phyloP scores from a whole-genome alignment of 2,329 filamentous ascomycete genomes.

The Cladophialophora chaetospira region DNA sequence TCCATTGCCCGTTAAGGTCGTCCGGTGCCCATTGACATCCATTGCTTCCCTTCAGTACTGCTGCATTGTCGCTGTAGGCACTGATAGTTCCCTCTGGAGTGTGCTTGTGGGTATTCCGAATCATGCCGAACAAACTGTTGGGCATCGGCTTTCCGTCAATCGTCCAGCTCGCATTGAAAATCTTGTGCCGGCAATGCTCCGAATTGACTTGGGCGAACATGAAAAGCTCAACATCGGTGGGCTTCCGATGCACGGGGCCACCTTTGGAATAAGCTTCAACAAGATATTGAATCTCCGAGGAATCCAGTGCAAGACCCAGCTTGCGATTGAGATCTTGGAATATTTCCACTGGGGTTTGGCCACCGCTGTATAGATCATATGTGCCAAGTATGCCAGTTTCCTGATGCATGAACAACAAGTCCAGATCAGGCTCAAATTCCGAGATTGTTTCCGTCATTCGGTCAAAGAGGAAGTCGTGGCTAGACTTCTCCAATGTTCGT shows the following conservation, averaged over 20 bases:
- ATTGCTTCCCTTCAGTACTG: constrained; percentile 75
- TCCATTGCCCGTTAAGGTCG: constrained; percentile 83
- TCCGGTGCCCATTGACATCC: constrained; percentile 86
- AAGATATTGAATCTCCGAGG: constrained; percentile 88
- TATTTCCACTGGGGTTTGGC: constrained; percentile 66
- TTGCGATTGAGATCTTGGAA: constrained; percentile 81
- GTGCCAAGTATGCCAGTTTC: constrained; percentile 67
- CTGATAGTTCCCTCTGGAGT: constrained; percentile 81
- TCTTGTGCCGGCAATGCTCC: constrained; percentile 85
- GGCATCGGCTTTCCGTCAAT: constrained; percentile 83
- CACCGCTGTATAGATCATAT: constrained; percentile 70
- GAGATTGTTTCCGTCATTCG: constrained; percentile 91
- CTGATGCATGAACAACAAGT: constrained; percentile 76
- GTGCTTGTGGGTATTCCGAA: constrained; percentile 85
- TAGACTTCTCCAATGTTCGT: constrained; percentile 60
- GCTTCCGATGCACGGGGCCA: constrained; percentile 60
- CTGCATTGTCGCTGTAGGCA: constrained; percentile 96
- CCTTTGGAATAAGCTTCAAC: constrained; percentile 77
- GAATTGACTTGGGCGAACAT: constrained; percentile 99
- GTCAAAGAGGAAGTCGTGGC: constrained; percentile 72
- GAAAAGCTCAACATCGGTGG: constrained; percentile 92
- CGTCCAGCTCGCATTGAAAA: constrained; percentile 96
- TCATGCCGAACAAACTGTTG: constrained; percentile 90
- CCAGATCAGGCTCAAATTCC: constrained; percentile 66
- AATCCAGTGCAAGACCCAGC: constrained; percentile 82